phyloP scores from a whole-genome alignment of 768 basidiomycete species.

The Termitomyces sp. region DNA sequence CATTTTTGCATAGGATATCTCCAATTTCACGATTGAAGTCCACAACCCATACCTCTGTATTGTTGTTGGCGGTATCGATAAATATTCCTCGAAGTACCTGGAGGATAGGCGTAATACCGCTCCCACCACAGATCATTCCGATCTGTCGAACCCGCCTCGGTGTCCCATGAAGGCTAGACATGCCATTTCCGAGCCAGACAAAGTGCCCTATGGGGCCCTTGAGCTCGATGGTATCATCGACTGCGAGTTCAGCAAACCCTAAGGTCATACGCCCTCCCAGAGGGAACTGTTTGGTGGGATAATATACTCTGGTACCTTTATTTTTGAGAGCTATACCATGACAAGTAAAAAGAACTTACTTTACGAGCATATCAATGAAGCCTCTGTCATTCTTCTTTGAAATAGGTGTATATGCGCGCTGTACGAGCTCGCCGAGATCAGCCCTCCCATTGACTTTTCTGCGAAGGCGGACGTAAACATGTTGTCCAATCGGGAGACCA shows the following conservation, averaged over 20 bases:
- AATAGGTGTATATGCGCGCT: conserved; percentile 62
- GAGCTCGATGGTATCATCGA: conserved; percentile 52
- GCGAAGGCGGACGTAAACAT: conserved; percentile 51
- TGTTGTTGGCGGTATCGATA: conserved; percentile 32
- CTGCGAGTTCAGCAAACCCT: conserved; percentile 39
- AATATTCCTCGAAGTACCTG: conserved; percentile 52
- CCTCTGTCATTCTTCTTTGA: conserved; percentile 41
- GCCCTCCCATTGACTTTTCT: conserved; percentile 27
- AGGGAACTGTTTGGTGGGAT: conserved; percentile 33
- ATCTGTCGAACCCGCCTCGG: conserved; percentile 36
- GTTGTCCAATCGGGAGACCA: conserved; percentile 59
- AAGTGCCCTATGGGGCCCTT: conserved; percentile 64
- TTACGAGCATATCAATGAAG: conserved; percentile 53
- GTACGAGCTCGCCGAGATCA: conserved; percentile 39
- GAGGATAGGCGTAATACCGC: conserved; percentile 53
- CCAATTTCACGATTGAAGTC: conserved; percentile 44
- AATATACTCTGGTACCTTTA: conserved; percentile 37
- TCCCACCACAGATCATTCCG: conserved; percentile 59
- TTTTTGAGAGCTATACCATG: background rate
- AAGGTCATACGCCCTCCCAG: conserved; percentile 38
- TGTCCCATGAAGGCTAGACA: conserved; percentile 34
- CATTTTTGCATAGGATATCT: conserved; percentile 37
- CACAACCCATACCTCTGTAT: conserved; percentile 45
- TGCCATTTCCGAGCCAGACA: conserved; percentile 44
- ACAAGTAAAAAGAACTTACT: conserved; percentile 18